These are phyloP conservation scores for Carallia brachiata DNA, from an alignment of 345 rosid genomes.

Conservation along the genomic window DNA sequence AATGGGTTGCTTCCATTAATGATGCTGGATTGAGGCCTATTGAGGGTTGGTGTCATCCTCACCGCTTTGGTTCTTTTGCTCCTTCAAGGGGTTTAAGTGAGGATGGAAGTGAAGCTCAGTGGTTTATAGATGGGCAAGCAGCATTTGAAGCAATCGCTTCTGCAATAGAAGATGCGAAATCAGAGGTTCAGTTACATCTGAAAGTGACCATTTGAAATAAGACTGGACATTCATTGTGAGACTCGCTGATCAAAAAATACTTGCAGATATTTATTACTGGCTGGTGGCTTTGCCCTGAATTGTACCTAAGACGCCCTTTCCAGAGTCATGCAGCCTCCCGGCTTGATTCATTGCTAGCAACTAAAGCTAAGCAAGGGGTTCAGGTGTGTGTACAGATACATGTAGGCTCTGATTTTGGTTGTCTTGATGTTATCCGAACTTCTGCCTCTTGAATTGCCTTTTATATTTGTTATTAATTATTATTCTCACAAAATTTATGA, in stretches of 20 bases:
- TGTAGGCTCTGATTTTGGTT: neutral
- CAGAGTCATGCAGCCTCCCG: constrained; percentile 49
- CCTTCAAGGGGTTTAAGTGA: constrained; percentile 76
- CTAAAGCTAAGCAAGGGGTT: constrained; percentile 86
- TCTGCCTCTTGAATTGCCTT: neutral
- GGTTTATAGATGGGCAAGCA: constrained; percentile 88
- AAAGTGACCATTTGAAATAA: neutral
- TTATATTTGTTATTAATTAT: no score
- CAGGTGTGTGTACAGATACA: constrained; percentile 45
- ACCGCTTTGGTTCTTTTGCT: constrained; percentile 74
- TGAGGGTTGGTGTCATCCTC: constrained; percentile 76
- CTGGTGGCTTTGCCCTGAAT: constrained; percentile 99
- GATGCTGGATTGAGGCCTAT: constrained; percentile 49
- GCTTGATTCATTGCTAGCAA: constrained; percentile 76
- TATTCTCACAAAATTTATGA: no score
- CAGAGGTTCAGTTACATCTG: constrained; percentile 56
- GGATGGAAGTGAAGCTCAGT: constrained; percentile 90
- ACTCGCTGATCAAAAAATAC: constrained; percentile 8
- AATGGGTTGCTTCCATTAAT: constrained; percentile 73
- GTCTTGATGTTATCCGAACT: neutral
- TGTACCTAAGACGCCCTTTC: constrained; percentile 90
- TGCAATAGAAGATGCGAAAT: constrained; percentile 73
- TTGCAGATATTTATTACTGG: constrained; percentile 88
- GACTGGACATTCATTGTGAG: neutral
- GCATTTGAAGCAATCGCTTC: constrained; percentile 90